A percentile compares a stretch with the other conserved stretches of the same genome.
Evolutionary conservation across 1,284 basidiomycete genomes (phyloP).

Genomic region (Malassezia globosa): DNA sequence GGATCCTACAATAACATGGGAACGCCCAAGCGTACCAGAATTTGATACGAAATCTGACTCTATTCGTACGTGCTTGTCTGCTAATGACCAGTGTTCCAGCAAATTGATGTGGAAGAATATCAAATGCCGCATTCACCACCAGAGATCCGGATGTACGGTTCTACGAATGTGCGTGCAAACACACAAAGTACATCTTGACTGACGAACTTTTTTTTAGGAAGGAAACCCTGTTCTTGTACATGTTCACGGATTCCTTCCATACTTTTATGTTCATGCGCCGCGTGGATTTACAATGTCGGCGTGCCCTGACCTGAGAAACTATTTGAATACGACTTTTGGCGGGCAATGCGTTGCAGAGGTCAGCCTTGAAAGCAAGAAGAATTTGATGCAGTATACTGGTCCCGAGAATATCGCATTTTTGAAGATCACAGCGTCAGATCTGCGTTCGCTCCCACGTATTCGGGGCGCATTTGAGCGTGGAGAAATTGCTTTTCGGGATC

Average conservation of each 20-base stretch:
- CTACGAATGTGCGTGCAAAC: conserved; percentile 21
- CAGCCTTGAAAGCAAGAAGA: conserved; percentile 33
- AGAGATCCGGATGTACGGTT: conserved; percentile 43
- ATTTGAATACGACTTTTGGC: conserved; percentile 38
- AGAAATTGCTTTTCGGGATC: conserved; percentile 39
- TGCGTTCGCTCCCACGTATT: conserved; percentile 33
- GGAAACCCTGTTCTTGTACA: conserved; percentile 43
- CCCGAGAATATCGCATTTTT: conserved; percentile 41
- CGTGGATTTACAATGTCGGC: conserved; percentile 33
- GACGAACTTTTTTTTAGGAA: conserved; percentile 2
- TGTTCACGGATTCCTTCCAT: conserved; percentile 44
- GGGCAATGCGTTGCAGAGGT: conserved; percentile 24
- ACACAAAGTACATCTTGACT: not conserved
- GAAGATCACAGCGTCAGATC: conserved; percentile 37
- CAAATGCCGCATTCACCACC: conserved; percentile 28
- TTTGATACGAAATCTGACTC: conserved; percentile 24
- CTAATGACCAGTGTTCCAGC: conserved; percentile 30
- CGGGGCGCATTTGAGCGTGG: conserved; percentile 41
- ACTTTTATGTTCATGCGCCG: conserved; percentile 44
- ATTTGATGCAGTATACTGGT: conserved; percentile 41
- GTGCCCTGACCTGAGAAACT: conserved; percentile 40
- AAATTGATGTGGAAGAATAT: conserved; percentile 45
- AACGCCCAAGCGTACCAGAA: conserved; percentile 24
- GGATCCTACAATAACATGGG: conserved; percentile 25
- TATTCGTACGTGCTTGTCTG: conserved; percentile 13